A percentile compares a stretch with the other conserved stretches of the same genome.
Evolutionary conservation across 805 yeast genomes (phyloP).

Genomic region (Torulaspora delbrueckii): DNA sequence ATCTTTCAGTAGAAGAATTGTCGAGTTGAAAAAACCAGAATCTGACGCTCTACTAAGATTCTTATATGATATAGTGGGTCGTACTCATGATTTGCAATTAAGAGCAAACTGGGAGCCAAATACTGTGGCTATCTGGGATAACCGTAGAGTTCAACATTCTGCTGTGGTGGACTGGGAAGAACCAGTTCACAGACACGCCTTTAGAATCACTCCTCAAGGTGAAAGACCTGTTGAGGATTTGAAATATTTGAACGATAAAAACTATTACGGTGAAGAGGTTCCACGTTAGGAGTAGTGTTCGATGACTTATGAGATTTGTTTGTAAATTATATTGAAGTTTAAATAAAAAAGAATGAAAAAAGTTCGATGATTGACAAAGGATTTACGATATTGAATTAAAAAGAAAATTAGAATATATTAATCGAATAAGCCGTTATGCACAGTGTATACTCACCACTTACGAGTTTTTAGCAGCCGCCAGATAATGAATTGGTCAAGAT

Average conservation of each 20-base stretch:
- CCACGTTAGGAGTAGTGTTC: background rate
- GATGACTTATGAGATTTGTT: background rate
- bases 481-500: too few relatives aligned
- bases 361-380: background rate
- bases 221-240: conserved; percentile 59
- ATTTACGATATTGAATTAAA: too few relatives aligned
- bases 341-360: background rate
- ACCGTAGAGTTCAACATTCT: conserved; percentile 61
- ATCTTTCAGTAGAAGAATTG: conserved; percentile 58
- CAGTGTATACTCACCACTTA: too few relatives aligned
- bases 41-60: conserved; percentile 54
- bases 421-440: too few relatives aligned
- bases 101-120: conserved; percentile 66
- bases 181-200: conserved; percentile 62
- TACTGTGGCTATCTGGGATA: conserved; percentile 73
- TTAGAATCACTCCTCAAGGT: conserved; percentile 67
- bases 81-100: conserved; percentile 54
- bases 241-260: conserved; percentile 31
- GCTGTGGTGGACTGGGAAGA: conserved; percentile 67
- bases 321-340: background rate
- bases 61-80: conserved; percentile 48
- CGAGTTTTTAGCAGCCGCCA: too few relatives aligned
- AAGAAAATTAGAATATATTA: too few relatives aligned
- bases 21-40: conserved; percentile 69
- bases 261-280: conserved; percentile 5